A percentile compares a stretch with the other conserved stretches of the same genome.
phyloP scores from a whole-genome alignment of 2,329 filamentous ascomycete genomes.

The Penicillium aurantiogriseum region DNA sequence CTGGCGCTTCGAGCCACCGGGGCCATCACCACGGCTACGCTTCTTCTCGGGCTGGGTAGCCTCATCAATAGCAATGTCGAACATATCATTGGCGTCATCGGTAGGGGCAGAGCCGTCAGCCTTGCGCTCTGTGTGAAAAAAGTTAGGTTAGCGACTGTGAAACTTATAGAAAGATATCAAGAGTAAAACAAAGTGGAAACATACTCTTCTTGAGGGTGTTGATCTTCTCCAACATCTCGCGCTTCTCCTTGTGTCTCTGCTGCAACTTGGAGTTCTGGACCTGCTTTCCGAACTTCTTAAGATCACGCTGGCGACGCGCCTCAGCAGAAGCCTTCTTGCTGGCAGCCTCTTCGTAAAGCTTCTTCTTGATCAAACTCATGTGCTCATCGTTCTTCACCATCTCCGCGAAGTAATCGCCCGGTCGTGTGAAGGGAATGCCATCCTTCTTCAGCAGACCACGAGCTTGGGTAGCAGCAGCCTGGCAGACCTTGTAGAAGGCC shows the following conservation, averaged over 20 bases:
- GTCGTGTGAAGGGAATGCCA: conserved; percentile 79
- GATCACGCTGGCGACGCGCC: conserved; percentile 84
- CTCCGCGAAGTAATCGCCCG: conserved; percentile 95
- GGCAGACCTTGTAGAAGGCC: conserved; percentile 86
- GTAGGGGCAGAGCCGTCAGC: conserved; percentile 59
- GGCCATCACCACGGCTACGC: conserved; percentile 45
- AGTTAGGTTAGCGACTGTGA: conserved; percentile 23
- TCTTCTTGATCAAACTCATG: conserved; percentile 94
- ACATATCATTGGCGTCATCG: conserved; percentile 75
- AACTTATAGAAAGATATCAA: not conserved
- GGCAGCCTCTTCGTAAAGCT: conserved; percentile 87
- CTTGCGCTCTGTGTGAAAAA: conserved; percentile 70
- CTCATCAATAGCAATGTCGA: conserved; percentile 83
- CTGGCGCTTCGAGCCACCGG: conserved; percentile 64
- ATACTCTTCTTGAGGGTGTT: conserved; percentile 90
- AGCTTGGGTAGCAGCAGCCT: conserved; percentile 72
- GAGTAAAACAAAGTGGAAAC: conserved; percentile 39
- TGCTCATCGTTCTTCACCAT: conserved; percentile 99
- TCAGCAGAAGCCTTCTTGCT: conserved; percentile 89
- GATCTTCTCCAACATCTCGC: conserved; percentile 92
- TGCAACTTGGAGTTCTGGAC: conserved; percentile 95
- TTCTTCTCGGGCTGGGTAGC: conserved; percentile 58
- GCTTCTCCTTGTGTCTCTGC: conserved; percentile 89
- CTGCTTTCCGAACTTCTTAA: conserved; percentile 99
- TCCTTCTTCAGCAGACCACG: conserved; percentile 76